Evolutionary conservation across 331 rosid species (phyloP), one percentile per base, ranked within the genome.

Genomic region (Malus hybrid): DNA sequence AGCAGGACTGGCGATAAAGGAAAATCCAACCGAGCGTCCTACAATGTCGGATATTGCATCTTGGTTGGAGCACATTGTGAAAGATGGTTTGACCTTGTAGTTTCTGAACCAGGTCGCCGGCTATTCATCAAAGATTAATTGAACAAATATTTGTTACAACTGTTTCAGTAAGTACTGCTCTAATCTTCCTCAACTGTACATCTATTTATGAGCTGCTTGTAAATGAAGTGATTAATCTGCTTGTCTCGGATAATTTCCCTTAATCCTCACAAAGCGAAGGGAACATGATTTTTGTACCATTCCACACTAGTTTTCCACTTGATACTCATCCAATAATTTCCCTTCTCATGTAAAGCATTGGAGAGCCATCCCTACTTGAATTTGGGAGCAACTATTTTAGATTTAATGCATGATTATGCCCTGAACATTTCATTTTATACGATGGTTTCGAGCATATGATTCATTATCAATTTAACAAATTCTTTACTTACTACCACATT

Each of bases 61-160:
- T 84, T 83, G 91, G 89, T 80, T 94, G 82, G 99, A 90, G 82
- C 96, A 90, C 75, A 88, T 87, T 85, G 89, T 87, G 65, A 94
- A 87, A 84, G 96, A 94, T 12, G 92, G 92, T n/a, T 81, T 90
- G 75, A 81, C 84, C 80, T 85, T 87, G 59, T 88, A 87, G 79
- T 54, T 57, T 59, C 67, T 19, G 71, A 29, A 60, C 63, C 36
- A 31, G 15, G 64, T 65, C 20, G n/a, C 78, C 76, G 29, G 42
- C 67, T 57, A 55, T 64, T 39, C 70, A 70, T 73, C 76, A 70
- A 20, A 71, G 9, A 63, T 10, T 22, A 62, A 6, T 52, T 75
- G 33, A 52, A 27, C 59, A 50, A n/a, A 36, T 64, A 44, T 72
- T 64, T 15, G 59, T 48, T 65, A 62, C 81, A 67, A 48, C 67